Evolutionary conservation across 345 rosid genomes (phyloP).

Genomic region (Salix exigua): DNA sequence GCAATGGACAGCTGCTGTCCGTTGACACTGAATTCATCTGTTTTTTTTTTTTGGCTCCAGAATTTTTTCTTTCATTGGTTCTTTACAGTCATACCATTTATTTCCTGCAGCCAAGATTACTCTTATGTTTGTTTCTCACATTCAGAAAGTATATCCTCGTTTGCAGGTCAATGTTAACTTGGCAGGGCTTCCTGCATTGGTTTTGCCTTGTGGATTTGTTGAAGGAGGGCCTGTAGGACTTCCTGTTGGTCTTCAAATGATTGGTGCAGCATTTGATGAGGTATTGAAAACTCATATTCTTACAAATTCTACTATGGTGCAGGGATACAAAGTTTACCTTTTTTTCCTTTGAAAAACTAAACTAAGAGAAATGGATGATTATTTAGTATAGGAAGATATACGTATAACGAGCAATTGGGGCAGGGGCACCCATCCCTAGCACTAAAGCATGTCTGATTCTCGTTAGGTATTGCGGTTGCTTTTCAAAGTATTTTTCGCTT

Average conservation of each 20-base stretch:
- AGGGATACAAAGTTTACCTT: neutral
- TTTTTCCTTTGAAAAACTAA: neutral
- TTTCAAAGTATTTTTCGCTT: too few species aligned
- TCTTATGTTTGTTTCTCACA: neutral
- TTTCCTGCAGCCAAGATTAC: neutral
- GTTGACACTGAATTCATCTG: too few species aligned
- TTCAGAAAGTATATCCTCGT: constrained; percentile 14
- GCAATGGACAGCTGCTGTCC: too few species aligned
- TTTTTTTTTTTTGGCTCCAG: neutral
- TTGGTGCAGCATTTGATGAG: constrained; percentile 88
- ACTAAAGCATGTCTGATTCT: too few species aligned
- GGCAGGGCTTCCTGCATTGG: constrained; percentile 87
- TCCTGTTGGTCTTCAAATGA: constrained; percentile 95
- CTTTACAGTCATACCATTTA: neutral
- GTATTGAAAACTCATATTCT: constrained; percentile 26
- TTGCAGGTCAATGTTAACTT: constrained; percentile 87
- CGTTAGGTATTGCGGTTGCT: too few species aligned
- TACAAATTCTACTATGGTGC: neutral
- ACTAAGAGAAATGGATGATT: neutral
- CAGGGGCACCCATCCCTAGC: too few species aligned
- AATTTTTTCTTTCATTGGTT: neutral
- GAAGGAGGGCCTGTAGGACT: constrained; percentile 65
- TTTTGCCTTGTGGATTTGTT: constrained; percentile 86
- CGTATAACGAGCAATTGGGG: too few species aligned
- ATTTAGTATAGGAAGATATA: neutral